Conservation (phyloP, 2,329 filamentous ascomycete species). For the Blastomyces percursus region DNA sequence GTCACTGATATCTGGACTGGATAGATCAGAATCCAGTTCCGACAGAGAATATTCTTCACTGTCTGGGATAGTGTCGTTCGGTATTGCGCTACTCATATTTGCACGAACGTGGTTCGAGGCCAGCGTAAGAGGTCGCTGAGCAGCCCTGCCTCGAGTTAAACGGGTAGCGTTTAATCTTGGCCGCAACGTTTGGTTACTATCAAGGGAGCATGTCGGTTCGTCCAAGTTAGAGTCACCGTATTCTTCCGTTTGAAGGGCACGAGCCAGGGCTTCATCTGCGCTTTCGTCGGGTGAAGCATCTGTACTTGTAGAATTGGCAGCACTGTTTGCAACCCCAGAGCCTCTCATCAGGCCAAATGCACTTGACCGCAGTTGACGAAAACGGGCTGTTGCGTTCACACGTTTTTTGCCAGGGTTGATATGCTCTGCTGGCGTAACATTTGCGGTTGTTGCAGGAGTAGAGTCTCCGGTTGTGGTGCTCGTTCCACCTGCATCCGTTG, state of each 20-base stretch:
- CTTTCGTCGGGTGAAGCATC: conserved; percentile 26
- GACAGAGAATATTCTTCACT: conserved; percentile 5
- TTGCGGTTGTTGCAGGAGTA: conserved; percentile 52
- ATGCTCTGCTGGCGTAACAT: conserved; percentile 42
- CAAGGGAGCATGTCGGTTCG: conserved; percentile 24
- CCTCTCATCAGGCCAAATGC: conserved; percentile 36
- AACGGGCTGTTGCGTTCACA: conserved; percentile 37
- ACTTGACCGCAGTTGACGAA: conserved; percentile 40
- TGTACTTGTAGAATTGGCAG: conserved; percentile 35
- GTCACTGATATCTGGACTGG: not conserved
- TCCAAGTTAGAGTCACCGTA: conserved; percentile 31
- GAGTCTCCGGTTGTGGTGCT: conserved; percentile 43
- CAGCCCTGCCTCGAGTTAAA: not conserved
- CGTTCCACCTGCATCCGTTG: conserved; percentile 30
- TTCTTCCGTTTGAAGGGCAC: conserved; percentile 47
- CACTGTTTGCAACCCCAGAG: conserved; percentile 33
- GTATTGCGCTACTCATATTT: not conserved
- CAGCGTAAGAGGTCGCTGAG: not conserved
- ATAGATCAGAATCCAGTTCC: conserved; percentile 5
- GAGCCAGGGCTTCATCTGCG: conserved; percentile 44
- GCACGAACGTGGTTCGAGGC: not conserved
- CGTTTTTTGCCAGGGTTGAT: conserved; percentile 18
- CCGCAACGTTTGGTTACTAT: not conserved
- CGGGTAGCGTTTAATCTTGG: not conserved
- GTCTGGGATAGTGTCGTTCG: conserved; percentile 1